Evolutionary conservation across 345 rosid genomes (phyloP).

Genomic region (Psidium friedrichsthalianum): DNA sequence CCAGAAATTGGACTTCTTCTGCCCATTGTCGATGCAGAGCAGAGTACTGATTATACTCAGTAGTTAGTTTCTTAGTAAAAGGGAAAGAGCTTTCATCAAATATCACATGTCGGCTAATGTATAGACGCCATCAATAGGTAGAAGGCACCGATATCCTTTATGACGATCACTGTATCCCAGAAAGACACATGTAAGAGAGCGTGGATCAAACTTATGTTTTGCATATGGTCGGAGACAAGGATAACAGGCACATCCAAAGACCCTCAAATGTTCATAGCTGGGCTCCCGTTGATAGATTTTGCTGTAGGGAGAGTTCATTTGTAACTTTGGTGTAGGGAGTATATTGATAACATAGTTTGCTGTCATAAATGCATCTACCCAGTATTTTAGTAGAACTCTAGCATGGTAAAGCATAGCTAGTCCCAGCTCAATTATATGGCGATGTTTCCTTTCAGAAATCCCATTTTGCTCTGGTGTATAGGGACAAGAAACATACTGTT

Average conservation of each 20-base stretch:
- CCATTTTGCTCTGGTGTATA: neutral
- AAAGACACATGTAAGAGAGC: neutral
- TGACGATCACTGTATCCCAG: neutral
- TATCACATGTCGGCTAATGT: neutral
- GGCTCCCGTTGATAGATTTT: accelerated
- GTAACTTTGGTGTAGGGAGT: no score
- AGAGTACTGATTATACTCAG: neutral
- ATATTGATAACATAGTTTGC: no score
- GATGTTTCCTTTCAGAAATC: neutral
- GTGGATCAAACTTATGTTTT: neutral
- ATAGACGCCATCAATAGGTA: neutral
- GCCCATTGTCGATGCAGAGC: neutral
- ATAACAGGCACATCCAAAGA: neutral
- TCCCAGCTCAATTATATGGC: neutral
- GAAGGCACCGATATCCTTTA: neutral
- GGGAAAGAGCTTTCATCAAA: neutral
- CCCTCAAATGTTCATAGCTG: neutral
- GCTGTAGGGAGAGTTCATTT: neutral
- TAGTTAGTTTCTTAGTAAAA: neutral
- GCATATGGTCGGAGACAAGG: neutral
- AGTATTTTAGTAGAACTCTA: neutral
- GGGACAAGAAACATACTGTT: neutral
- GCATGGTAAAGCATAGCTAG: neutral
- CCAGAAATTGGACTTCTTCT: neutral
- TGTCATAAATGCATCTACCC: neutral